Conservation (phyloP, 2,329 filamentous ascomycete genomes). For the Macrophomina pseudophaseolina region DNA sequence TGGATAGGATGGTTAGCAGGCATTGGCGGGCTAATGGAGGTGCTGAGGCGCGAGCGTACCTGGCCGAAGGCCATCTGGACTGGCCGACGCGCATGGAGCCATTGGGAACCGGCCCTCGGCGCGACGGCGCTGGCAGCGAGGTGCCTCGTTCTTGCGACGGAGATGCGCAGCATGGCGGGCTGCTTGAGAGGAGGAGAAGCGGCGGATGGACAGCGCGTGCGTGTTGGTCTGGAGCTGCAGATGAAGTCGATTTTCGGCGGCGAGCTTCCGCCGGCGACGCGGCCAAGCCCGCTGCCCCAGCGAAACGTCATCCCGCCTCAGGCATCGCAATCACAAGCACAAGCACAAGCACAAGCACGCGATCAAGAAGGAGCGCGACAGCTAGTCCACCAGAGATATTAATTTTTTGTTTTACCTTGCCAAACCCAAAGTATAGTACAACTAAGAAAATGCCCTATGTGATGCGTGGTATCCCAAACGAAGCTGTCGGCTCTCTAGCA, state of each 20-base stretch:
- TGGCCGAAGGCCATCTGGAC: constrained; percentile 25
- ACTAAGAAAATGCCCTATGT: constrained; percentile 12
- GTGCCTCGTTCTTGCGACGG: constrained; percentile 55
- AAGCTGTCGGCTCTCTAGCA: constrained; percentile 17
- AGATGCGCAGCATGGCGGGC: constrained; percentile 62
- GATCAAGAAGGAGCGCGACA: neutral
- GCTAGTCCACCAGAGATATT: neutral
- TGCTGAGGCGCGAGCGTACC: constrained; percentile 32
- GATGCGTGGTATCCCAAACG: constrained; percentile 18
- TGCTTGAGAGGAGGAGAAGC: constrained; percentile 34
- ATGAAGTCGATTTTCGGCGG: constrained; percentile 28
- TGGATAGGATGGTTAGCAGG: constrained; percentile 37
- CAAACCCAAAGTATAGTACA: constrained; percentile 9
- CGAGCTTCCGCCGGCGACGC: constrained; percentile 25
- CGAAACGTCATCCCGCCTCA: constrained; percentile 21
- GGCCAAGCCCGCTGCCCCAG: constrained; percentile 11
- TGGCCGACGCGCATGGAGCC: constrained; percentile 46
- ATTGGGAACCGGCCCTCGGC: constrained; percentile 48
- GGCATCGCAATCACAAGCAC: neutral
- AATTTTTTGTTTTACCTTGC: neutral
- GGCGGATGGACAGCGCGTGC: constrained; percentile 24
- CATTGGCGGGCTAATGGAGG: constrained; percentile 53
- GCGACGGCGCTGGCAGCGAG: constrained; percentile 47
- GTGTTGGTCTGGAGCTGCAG: constrained; percentile 13
- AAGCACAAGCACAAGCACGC: neutral